Evolutionary conservation across 1,284 basidiomycete species (phyloP).

Genomic region (Cutaneotrichosporon curvatum): DNA sequence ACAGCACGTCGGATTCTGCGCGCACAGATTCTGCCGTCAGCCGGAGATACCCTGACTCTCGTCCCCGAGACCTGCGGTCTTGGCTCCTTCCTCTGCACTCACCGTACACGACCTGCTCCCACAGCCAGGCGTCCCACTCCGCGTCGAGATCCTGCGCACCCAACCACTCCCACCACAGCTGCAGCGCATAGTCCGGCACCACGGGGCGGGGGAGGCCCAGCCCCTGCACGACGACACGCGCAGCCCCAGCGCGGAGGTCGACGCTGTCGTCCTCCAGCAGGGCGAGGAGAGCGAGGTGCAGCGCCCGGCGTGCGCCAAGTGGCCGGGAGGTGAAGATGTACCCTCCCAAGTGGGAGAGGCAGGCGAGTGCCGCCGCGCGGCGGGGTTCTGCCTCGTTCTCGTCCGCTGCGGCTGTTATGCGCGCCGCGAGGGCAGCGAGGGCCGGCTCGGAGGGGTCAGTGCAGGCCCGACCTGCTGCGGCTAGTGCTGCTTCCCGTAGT

Average conservation of each 20-base stretch:
- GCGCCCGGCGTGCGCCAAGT: background rate
- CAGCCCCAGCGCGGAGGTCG: slow-evolving; percentile 28
- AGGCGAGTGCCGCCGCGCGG: slow-evolving; percentile 20
- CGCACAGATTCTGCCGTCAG: background rate
- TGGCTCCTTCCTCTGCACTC: slow-evolving; percentile 8
- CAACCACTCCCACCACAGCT: slow-evolving; percentile 32
- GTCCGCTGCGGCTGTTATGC: slow-evolving; percentile 2
- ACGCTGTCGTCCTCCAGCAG: slow-evolving; percentile 42
- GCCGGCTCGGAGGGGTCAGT: too few relatives aligned
- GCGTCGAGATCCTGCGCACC: slow-evolving; percentile 1
- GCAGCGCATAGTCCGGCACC: slow-evolving; percentile 24
- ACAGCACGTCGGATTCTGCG: slow-evolving; percentile 22
- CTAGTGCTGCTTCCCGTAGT: slow-evolving; percentile 34
- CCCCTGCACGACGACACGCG: slow-evolving; percentile 22
- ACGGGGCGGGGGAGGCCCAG: slow-evolving; percentile 13
- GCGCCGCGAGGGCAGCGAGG: slow-evolving; percentile 1
- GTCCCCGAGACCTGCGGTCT: too few relatives aligned
- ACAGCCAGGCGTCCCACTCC: slow-evolving; percentile 27
- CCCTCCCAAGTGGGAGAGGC: slow-evolving; percentile 8
- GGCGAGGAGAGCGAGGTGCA: slow-evolving; percentile 21
- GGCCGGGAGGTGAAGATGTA: slow-evolving; percentile 8
- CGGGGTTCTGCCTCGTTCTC: slow-evolving; percentile 27
- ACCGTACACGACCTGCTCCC: slow-evolving; percentile 17
- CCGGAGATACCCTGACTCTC: too few relatives aligned
- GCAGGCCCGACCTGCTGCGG: slow-evolving; percentile 21